These are phyloP conservation scores for Mucor velutinosus DNA, from an alignment of 371 early-diverging fungal genomes.

Conservation along the genomic window DNA sequence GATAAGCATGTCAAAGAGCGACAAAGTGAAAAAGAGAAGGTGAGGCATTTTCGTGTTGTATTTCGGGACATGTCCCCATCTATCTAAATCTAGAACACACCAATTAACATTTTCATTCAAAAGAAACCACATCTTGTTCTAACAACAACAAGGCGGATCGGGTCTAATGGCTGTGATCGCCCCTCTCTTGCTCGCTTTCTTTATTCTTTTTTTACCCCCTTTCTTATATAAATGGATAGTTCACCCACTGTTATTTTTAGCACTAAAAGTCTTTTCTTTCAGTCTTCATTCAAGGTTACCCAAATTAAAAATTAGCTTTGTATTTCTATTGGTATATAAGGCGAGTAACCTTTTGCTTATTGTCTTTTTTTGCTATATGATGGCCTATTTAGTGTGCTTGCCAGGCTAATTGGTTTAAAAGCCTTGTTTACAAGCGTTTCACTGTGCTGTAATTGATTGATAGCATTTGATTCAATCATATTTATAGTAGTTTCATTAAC, in stretches of 20 bases:
- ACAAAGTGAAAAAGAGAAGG: neutral
- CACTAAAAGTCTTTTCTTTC: neutral
- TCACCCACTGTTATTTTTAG: neutral
- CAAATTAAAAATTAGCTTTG: neutral
- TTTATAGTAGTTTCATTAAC: neutral
- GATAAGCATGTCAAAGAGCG: neutral
- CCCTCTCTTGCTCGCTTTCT: neutral
- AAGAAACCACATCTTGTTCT: neutral
- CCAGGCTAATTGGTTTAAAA: neutral
- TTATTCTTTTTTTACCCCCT: neutral
- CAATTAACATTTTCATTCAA: neutral
- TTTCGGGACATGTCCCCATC: neutral
- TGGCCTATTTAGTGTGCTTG: neutral
- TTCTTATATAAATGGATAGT: neutral
- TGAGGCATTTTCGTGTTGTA: neutral
- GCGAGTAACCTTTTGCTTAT: neutral
- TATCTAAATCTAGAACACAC: neutral
- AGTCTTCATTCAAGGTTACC: neutral
- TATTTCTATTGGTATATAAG: neutral
- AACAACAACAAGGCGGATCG: neutral
- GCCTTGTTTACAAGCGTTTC: neutral
- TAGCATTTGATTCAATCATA: neutral
- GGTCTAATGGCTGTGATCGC: neutral
- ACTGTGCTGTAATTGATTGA: neutral
- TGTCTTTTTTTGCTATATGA: neutral